Evolutionary conservation across 345 rosid genomes (phyloP), one percentile per base, ranked within the genome.

Genomic region (Streptanthus diversifolius): DNA sequence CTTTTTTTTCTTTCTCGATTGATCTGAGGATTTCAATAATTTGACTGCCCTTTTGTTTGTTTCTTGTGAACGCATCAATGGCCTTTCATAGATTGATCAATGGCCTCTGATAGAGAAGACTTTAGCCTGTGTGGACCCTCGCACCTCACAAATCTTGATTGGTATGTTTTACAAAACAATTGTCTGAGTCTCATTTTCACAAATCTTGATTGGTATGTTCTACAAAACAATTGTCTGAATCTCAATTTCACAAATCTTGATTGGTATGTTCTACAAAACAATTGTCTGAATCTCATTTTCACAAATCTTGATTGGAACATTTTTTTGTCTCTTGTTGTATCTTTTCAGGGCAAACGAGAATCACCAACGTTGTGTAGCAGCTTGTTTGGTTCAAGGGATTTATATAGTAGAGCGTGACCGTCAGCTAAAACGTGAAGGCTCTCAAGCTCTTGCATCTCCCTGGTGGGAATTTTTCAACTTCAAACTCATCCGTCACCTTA

Each of bases 401-500:
- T 84, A 84, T 57, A 66, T 84, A 51, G 77, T 75, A 17, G 90
- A 89, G 71, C 80, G 84, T 54, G 95, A 87, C 33, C 90, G 88
- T 75, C 95, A 89, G 66, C 76, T 77, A 51, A 76, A 85, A 13
- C 90, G 91, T 22, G 59, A 73, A 37, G 87, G 73, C 33, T 37
- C 78, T 17, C 66, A 79, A 65, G 85, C 87, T 61, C 84, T 80
- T 24, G 88, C 82, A n/a, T 52, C 80, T 7, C 83, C 82, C 12
- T 93, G 97, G 98, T 91, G 96, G 97, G 88, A 82, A 43, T 81
- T 63, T 51, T 91, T 89, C 68, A 74, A 78, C 61, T 91, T 91
- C 48, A 77, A 70, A 63, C 61, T 89, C 71, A 77, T 82, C 41
- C 85, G 83, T 47, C 75, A 75, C 49, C 93, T 91, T 13, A 76